Evolutionary conservation across 768 basidiomycete species (phyloP).

Genomic region (Porphyrellus cyaneotinctus): DNA sequence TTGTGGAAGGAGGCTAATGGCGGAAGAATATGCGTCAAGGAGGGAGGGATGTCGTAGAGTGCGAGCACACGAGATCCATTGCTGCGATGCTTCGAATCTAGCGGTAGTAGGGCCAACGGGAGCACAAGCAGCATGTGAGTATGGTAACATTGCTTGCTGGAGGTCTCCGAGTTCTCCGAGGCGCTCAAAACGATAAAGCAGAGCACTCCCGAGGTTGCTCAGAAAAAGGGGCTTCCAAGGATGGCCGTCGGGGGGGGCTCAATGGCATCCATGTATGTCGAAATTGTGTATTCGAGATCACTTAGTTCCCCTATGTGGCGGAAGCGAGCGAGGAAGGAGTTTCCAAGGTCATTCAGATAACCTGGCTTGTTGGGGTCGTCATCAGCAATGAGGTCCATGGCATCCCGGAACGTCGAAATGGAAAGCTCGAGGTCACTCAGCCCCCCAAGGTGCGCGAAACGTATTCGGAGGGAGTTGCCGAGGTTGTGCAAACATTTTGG

Average conservation of each 20-base stretch:
- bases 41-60: constrained; percentile 7
- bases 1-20: no score
- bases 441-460: background rate
- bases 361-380: background rate
- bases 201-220: no score
- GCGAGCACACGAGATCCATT: background rate
- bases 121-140: background rate
- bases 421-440: background rate
- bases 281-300: no score
- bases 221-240: no score
- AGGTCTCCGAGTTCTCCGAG: background rate
- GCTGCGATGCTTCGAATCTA: no score
- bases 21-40: background rate
- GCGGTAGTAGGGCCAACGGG: background rate
- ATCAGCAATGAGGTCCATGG: background rate
- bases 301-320: no score
- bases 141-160: background rate
- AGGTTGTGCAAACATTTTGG: no score
- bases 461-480: background rate
- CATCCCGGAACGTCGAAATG: background rate
- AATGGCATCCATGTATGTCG: no score
- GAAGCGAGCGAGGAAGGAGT: no score
- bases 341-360: background rate
- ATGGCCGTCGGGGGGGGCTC: no score
- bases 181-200: background rate